Evolutionary conservation across 2,329 filamentous ascomycete genomes (phyloP), one percentile per base, ranked within the genome.

Genomic region (Sclerotinia glacialis): DNA sequence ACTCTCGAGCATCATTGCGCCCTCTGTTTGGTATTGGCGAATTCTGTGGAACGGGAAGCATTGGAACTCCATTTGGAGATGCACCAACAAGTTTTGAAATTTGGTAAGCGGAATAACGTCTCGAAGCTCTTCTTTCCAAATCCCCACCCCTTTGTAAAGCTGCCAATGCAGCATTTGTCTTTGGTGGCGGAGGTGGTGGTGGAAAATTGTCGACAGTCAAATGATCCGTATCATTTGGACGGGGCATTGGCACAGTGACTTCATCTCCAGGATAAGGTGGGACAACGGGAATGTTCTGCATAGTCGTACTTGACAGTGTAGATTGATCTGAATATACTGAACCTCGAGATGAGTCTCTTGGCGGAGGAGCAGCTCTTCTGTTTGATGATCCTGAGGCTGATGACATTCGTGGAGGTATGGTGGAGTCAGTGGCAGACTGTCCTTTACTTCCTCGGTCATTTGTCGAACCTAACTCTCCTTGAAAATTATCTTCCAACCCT

Each of bases 101-200:
- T 75, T 99, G 95, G 76, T 98, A 99, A 64, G 93, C 91, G 2
- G 95, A 98, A 76, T 98, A 99, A 74, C 95, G 85, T 72, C 94
- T 85, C 18, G 95, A 99, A 0, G 95, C 95, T 76, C 95, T 86
- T 75, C 95, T 86, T 79, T 99, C 95, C 60, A 99, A 81, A 71
- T 97, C 93, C 26, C 94, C 94, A 44, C 93, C 93, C 78, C 93
- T 87, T 78, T 98, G 95, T 71, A 99, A 79, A 61, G 93, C 93
- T 59, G 92, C 92, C 63, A 99, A 81, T 6, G 95, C 95, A 80
- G 96, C 96, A 73, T 95, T 91, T 73, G 93, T 88, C 63, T 92
- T 90, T 34, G 92, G 90, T n/a, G 89, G 89, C 7, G 90, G 90
- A 3, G 92, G 91, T 2, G 90, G 90, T 1, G 88, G 89, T 4